Percentiles rank a stretch among this genome's conserved stretches.
Evolutionary conservation across 2,329 filamentous ascomycete genomes (phyloP).

Genomic region (Arthroderma sp.): DNA sequence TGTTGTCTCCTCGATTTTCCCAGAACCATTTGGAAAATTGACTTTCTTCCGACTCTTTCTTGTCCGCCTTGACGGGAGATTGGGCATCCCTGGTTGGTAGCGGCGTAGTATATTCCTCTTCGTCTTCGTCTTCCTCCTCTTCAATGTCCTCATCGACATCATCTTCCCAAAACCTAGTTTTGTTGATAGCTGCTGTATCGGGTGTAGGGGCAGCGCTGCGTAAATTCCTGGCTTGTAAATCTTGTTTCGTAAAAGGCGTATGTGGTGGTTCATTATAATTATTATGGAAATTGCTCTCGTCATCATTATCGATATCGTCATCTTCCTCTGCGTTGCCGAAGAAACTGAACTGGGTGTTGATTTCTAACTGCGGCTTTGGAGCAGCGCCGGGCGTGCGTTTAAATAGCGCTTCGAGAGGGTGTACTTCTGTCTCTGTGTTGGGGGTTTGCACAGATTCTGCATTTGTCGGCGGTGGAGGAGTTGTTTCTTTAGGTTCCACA

Average conservation of each 20-base stretch:
- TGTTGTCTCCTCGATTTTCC: slow-evolving; percentile 38
- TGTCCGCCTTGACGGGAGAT: slow-evolving; percentile 11
- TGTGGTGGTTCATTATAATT: slow-evolving; percentile 39
- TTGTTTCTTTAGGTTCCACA: too few relatives aligned
- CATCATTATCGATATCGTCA: slow-evolving; percentile 34
- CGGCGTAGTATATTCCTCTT: slow-evolving; percentile 6
- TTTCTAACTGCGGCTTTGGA: slow-evolving; percentile 24
- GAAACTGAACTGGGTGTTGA: slow-evolving; percentile 61
- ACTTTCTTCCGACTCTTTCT: slow-evolving; percentile 32
- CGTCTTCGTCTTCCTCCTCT: slow-evolving; percentile 13
- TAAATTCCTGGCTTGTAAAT: slow-evolving; percentile 52
- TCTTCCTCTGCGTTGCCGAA: slow-evolving; percentile 48
- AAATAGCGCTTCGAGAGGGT: slow-evolving; percentile 86
- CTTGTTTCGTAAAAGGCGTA: slow-evolving; percentile 70
- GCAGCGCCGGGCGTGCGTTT: slow-evolving; percentile 47
- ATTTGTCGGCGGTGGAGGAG: not conserved
- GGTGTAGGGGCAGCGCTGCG: slow-evolving; percentile 88
- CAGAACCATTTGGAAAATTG: slow-evolving; percentile 52
- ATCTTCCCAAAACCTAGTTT: slow-evolving; percentile 20
- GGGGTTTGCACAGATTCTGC: not conserved
- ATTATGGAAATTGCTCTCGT: slow-evolving; percentile 13
- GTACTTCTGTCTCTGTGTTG: slow-evolving; percentile 37
- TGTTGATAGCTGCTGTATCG: slow-evolving; percentile 66
- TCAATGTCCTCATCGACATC: slow-evolving; percentile 11
- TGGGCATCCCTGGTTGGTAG: slow-evolving; percentile 5